Percentiles rank a stretch among this genome's conserved stretches.
phyloP scores from a whole-genome alignment of 495 filamentous ascomycete genomes.

The Penicillium bialowiezense region DNA sequence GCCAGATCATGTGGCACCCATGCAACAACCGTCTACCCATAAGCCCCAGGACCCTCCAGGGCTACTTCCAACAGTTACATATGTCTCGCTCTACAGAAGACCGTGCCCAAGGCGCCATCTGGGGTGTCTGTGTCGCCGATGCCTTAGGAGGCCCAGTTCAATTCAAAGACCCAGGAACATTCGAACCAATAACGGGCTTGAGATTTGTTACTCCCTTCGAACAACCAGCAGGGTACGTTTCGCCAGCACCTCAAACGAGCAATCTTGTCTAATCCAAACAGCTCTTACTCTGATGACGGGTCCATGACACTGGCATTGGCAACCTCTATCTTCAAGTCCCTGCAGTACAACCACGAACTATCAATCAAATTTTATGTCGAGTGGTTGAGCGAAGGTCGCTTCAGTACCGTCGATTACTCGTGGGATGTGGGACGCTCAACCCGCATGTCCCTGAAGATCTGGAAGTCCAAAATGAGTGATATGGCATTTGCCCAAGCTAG shows the following conservation, averaged over 20 bases:
- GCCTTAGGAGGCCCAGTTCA: conserved; percentile 49
- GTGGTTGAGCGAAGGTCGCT: conserved; percentile 36
- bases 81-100: conserved; percentile 15
- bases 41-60: no score
- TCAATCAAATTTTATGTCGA: conserved; percentile 34
- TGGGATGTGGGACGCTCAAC: conserved; percentile 45
- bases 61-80: no score
- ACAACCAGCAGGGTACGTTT: conserved; percentile 24
- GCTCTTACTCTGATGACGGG: conserved; percentile 49
- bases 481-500: conserved; percentile 5
- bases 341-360: conserved; percentile 24
- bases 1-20: no score
- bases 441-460: conserved; percentile 29
- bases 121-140: conserved; percentile 44
- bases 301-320: conserved; percentile 47
- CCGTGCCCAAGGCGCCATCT: conserved; percentile 39
- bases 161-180: conserved; percentile 35
- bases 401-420: conserved; percentile 32
- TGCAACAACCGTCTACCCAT: no score
- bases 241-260: not conserved
- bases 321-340: conserved; percentile 34
- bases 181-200: conserved; percentile 32
- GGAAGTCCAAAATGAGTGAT: conserved; percentile 18
- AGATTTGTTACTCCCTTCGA: conserved; percentile 17
- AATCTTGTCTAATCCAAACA: conserved; percentile 14